Conservation (phyloP, 1,284 basidiomycete species). For the Schizopora paradoxa region DNA sequence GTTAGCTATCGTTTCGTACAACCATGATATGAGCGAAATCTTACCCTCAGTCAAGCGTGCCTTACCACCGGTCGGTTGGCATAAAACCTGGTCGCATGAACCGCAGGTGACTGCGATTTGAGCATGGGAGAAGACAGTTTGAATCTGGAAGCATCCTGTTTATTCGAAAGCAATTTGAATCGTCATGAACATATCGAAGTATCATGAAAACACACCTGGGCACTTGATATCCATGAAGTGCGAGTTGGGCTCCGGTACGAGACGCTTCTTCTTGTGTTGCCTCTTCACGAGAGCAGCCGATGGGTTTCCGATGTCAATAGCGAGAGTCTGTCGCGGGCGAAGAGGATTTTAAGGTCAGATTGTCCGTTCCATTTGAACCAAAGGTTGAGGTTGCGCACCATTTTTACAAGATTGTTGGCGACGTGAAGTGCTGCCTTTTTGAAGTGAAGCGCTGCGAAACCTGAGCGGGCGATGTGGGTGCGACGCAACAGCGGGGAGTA, state of each 20-base stretch:
- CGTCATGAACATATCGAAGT: conserved; percentile 26
- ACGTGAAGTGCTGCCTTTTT: too few relatives aligned
- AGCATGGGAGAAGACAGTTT: conserved; percentile 93
- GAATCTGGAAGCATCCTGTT: conserved; percentile 90
- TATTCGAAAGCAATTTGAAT: background rate
- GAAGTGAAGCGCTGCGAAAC: too few relatives aligned
- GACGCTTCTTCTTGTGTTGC: conserved; percentile 98
- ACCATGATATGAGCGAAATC: conserved; percentile 29
- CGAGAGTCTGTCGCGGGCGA: conserved; percentile 93
- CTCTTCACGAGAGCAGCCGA: conserved; percentile 81
- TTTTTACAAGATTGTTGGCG: background rate
- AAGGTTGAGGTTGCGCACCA: too few relatives aligned
- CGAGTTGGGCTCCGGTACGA: conserved; percentile 96
- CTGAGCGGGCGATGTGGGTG: too few relatives aligned
- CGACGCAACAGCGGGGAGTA: background rate
- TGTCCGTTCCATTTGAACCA: too few relatives aligned
- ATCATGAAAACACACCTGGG: conserved; percentile 61
- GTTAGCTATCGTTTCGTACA: conserved; percentile 17
- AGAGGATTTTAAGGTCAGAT: too few relatives aligned
- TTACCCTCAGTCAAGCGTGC: conserved; percentile 96
- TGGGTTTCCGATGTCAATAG: conserved; percentile 97
- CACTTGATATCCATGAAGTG: conserved; percentile 99
- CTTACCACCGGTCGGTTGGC: conserved; percentile 99
- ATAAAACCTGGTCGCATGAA: conserved; percentile 92
- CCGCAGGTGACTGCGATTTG: conserved; percentile 92